Conservation (phyloP, 2,329 filamentous ascomycete genomes). For the Claviceps capensis region DNA sequence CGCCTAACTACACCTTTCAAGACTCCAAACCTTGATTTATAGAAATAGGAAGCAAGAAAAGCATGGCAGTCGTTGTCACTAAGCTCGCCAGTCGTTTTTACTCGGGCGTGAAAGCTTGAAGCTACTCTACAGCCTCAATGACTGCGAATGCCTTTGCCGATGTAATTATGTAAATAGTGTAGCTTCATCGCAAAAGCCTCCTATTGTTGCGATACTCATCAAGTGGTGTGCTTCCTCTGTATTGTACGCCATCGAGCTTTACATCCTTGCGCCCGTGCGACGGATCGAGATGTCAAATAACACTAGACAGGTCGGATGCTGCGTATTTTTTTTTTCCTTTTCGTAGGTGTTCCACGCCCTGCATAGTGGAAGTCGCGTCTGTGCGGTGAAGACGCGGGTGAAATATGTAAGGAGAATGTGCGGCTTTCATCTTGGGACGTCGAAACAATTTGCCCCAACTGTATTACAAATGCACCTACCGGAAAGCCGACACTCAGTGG, state of each 20-base stretch:
- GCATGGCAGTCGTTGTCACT: too few relatives aligned
- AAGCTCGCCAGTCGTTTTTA: too few relatives aligned
- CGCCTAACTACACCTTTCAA: too few relatives aligned
- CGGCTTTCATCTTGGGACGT: background rate
- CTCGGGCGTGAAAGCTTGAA: too few relatives aligned
- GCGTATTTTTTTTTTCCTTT: slow-evolving; percentile 6
- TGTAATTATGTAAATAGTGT: too few relatives aligned
- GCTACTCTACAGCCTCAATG: too few relatives aligned
- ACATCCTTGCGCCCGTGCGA: slow-evolving; percentile 12
- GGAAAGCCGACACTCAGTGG: slow-evolving; percentile 14
- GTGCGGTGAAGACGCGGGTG: slow-evolving; percentile 13
- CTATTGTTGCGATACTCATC: too few relatives aligned
- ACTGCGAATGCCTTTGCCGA: too few relatives aligned
- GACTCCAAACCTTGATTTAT: too few relatives aligned
- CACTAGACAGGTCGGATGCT: slow-evolving; percentile 8
- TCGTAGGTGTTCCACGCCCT: slow-evolving; percentile 11
- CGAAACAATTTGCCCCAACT: slow-evolving; percentile 8
- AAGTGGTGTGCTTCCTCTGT: slow-evolving; percentile 2
- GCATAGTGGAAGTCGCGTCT: slow-evolving; percentile 11
- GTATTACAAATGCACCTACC: slow-evolving; percentile 10
- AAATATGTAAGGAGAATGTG: slow-evolving; percentile 15
- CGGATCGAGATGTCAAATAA: slow-evolving; percentile 15
- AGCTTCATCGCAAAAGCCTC: too few relatives aligned
- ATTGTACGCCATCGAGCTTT: slow-evolving; percentile 7
- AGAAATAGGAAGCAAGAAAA: too few relatives aligned